Conservation (phyloP, 345 rosid genomes). For the Gossypium longicalyx region DNA sequence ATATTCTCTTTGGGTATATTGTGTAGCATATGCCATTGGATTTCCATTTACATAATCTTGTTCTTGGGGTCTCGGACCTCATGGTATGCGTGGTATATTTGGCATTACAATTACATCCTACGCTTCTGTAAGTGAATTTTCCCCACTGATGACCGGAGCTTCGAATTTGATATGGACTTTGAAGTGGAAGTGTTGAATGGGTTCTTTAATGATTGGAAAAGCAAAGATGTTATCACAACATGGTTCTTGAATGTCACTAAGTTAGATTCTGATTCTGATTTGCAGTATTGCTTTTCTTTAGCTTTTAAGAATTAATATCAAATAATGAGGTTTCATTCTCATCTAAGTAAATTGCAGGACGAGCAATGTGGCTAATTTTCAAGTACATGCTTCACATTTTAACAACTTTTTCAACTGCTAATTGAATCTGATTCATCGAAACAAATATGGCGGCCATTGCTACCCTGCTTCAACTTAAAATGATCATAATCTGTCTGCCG, state of each 20-base stretch:
- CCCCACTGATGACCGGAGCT: neutral
- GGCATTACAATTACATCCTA: neutral
- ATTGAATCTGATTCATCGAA: neutral
- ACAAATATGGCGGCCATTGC: neutral
- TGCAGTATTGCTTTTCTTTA: conserved; percentile 3
- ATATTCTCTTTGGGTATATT: neutral
- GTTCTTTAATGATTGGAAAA: neutral
- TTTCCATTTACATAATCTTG: neutral
- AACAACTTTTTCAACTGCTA: no score
- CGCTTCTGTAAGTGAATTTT: neutral
- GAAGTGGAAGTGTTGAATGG: neutral
- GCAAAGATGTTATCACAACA: neutral
- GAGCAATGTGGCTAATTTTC: neutral
- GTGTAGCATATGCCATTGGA: neutral
- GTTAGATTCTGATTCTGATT: neutral
- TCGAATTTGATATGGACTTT: neutral
- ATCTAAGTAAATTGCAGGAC: neutral
- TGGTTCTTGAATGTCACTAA: conserved; percentile 1
- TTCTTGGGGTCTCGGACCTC: neutral
- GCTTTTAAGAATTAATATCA: neutral
- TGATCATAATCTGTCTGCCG: neutral
- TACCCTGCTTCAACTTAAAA: neutral
- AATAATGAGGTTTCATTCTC: neutral
- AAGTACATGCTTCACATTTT: neutral
- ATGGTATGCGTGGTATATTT: neutral